Conservation (phyloP, 192 early-diverging fungal species). For the Lobulomyces angularis region DNA sequence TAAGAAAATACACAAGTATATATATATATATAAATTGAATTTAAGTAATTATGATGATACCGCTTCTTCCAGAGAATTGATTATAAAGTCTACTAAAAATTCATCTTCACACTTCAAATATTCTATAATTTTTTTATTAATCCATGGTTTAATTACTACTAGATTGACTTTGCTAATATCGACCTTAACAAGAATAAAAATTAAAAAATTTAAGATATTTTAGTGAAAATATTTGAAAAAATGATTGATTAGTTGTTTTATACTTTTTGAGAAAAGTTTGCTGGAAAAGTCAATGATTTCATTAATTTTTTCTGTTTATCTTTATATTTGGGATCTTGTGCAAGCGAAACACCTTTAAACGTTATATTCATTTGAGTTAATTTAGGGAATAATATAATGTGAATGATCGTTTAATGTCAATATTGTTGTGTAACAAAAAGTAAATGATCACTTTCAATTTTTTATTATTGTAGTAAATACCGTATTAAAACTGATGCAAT, state of each 20-base stretch:
- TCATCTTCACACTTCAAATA: constrained; percentile 90
- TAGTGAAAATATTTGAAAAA: not conserved
- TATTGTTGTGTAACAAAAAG: too few species aligned
- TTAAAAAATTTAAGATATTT: not conserved
- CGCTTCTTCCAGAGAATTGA: constrained; percentile 66
- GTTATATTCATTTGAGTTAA: too few species aligned
- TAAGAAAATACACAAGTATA: constrained; percentile 11
- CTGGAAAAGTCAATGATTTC: constrained; percentile 66
- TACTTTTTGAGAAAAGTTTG: constrained; percentile 67
- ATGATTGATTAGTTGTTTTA: constrained; percentile 47
- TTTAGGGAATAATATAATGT: too few species aligned
- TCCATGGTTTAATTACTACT: constrained; percentile 80
- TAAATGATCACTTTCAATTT: too few species aligned
- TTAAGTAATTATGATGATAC: constrained; percentile 19
- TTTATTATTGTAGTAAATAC: too few species aligned
- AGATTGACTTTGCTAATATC: constrained; percentile 83
- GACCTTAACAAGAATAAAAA: constrained; percentile 37
- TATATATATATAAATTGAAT: not conserved
- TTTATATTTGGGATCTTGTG: constrained; percentile 65
- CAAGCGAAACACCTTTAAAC: too few species aligned
- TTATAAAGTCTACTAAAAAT: constrained; percentile 75
- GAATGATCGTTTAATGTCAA: too few species aligned
- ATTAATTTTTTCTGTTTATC: constrained; percentile 75
- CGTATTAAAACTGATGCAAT: too few species aligned
- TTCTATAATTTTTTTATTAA: constrained; percentile 53